Base-by-base conservation (phyloP, 2,329 filamentous ascomycete species). In the Colletotrichum eremochloae region DNA sequence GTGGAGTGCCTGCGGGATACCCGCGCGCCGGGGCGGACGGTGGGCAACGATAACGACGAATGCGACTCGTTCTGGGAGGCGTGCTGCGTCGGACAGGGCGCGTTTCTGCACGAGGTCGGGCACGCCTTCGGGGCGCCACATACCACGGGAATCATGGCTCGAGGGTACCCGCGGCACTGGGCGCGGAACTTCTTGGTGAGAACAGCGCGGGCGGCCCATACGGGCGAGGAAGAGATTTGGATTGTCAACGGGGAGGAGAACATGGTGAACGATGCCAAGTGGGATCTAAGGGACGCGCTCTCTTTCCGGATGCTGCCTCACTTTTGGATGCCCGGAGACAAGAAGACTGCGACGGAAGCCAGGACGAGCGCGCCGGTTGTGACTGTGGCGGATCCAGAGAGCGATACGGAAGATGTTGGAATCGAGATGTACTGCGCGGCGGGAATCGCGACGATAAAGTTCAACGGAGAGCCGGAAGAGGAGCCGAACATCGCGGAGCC, bases 31-130 rank as follows among this genome's bases (percentile, higher is more conserved):
- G 85, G 84, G 0, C 78, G 81, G 38, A 78, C 78, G 0, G 80
- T 84, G 2, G 82, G 80, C 0, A 82, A 85, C 68, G 82, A 85
- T 64, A 84, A 84, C 58, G 79, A 79, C 33, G 80, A 85, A 69
- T 86, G 84, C 68, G 75, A 72, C 1, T 82, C 81, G 24, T 82
- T 85, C 77, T 84, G 84, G 80, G 82, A 83, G 68, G 83, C 84
- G 8, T 86, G 85, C 70, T 80, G 82, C 7, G 78, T 86, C 76
- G 84, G 91, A 11, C 92, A 94, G 76, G 91, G 91, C 2, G 91
- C 91, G 24, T 92, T 94, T 80, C 81, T 94, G 38, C 92, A 93
- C 76, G 91, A 94, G 79, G 89, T 91, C 1, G 91, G 92, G 1
- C 91, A 93, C 80, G 83, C 93, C 18, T 91, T 94, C 74, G 91